Conservation (phyloP, 768 basidiomycete species). For the Gymnopilus junonius region DNA sequence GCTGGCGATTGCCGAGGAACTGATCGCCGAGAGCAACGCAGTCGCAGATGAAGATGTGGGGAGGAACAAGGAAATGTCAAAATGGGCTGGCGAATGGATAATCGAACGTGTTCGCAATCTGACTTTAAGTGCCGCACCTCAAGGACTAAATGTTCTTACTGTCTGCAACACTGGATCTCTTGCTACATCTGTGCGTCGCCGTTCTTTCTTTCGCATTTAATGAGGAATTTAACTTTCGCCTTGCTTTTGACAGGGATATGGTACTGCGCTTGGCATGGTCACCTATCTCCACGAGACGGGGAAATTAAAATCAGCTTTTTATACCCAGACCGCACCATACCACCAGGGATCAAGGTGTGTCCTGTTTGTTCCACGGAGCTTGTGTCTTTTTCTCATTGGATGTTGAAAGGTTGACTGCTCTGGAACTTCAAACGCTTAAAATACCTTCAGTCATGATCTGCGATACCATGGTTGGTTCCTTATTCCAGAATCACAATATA, state of each 20-base stretch:
- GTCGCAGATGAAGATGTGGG: constrained; percentile 90
- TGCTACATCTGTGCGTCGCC: constrained; percentile 79
- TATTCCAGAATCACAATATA: constrained; percentile 86
- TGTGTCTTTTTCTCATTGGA: neutral
- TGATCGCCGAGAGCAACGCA: constrained; percentile 71
- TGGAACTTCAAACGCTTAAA: constrained; percentile 84
- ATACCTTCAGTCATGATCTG: constrained; percentile 94
- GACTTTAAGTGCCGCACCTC: constrained; percentile 24
- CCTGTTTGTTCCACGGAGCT: neutral
- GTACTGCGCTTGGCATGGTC: constrained; percentile 93
- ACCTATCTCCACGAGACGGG: constrained; percentile 83
- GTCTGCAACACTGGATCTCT: constrained; percentile 98
- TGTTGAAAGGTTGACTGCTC: constrained; percentile 72
- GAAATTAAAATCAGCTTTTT: constrained; percentile 83
- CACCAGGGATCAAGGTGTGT: constrained; percentile 85
- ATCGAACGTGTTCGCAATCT: constrained; percentile 48
- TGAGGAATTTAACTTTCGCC: neutral
- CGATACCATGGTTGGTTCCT: constrained; percentile 96
- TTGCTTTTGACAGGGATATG: constrained; percentile 72
- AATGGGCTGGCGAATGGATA: constrained; percentile 88
- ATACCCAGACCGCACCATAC: constrained; percentile 93
- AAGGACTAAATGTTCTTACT: constrained; percentile 80
- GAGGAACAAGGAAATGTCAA: constrained; percentile 85
- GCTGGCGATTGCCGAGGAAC: constrained; percentile 52
- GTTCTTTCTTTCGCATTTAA: neutral